Base-by-base conservation (phyloP, 2,329 filamentous ascomycete genomes). In the Sporothrix phasma region DNA sequence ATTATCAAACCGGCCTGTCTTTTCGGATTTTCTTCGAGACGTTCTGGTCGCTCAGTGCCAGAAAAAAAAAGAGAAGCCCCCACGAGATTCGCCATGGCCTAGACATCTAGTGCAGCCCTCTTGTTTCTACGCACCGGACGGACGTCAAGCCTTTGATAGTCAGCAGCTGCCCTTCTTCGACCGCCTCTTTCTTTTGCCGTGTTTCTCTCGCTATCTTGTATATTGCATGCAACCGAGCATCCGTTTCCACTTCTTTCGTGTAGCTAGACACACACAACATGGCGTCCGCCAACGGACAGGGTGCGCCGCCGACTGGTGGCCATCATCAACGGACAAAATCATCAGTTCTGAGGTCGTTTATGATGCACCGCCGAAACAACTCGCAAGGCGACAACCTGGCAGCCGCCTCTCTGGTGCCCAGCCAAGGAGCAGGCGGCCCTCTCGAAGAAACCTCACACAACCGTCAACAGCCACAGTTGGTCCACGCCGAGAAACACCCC, bases 391-490 rank as follows among this genome's bases (percentile, higher is more conserved):
- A 73, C n/a, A 69, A 67, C 11, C 69, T 77, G 31, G 70, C 73
- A 22, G 63, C 75, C 24, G 66, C 72, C 62, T 66, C 70, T 45
- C 19, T 61, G 22, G 43, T 13, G 43, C 8, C 17, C 39, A 24
- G 4, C 39, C n/a, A 24, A 39, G 39, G 41, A 4, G 22, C n/a
- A 15, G 19, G 39, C 31, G 60, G 53, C 1, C 67, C 67, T 3
- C 75, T 86, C 17, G 79, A 79, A 58, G 84, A 86, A 71, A 77
- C 85, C 49, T 81, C 82, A 65, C 78, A 82, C 65, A 86, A 85
- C 71, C 65, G 66, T n/a, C 79, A 80, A 64, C 78, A 78, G 19
- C 43, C 49, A n/a, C 29, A 49, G 17, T 24, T 49, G 22, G 26
- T 19, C 7, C 61, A 41, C 47, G 26, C 53, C 26, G 49, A 60